These are phyloP conservation scores for carrot (Daucus carota) DNA, from an alignment of 129 eudicot species.

Conservation along the genomic window DH1_v3.0 NC_030381.2:36111001-36111500, in stretches of 20 bases:
- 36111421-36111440: not conserved
- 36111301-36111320: slow-evolving; percentile 55
- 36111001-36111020: not conserved
- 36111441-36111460: not conserved
- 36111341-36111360: not conserved
- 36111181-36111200: slow-evolving; percentile 38
- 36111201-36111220: slow-evolving; percentile 41
- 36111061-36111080: not conserved
- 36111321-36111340: not conserved
- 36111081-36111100: not conserved
- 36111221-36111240: slow-evolving; percentile 37
- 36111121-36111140: not conserved
- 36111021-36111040: not conserved
- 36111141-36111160: too few species aligned
- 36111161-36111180: slow-evolving; percentile 15
- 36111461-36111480: not conserved
- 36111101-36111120: not conserved
- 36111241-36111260: slow-evolving; percentile 27
- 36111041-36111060: not conserved
- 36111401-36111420: not conserved
- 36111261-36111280: slow-evolving; percentile 44
- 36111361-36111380: not conserved
- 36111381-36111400: not conserved
- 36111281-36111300: slow-evolving; percentile 25
- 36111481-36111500: not conserved